Percentiles rank a stretch among this genome's conserved stretches.
Evolutionary conservation across 169 alveolate genomes (phyloP).

Genomic region (Ichthyophthirius multifiliis): DNA sequence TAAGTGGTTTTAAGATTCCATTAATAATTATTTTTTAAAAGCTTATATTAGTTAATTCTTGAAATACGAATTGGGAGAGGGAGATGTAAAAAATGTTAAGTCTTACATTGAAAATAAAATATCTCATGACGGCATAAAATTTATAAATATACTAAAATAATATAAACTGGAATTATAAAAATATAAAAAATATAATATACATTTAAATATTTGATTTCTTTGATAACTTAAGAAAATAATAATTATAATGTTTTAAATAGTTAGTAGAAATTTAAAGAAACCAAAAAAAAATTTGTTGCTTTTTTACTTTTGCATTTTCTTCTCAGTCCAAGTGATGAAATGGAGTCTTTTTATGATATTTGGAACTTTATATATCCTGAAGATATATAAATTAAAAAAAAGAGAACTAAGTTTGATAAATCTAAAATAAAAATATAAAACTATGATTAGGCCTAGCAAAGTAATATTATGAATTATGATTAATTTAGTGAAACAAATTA

Average conservation of each 20-base stretch:
- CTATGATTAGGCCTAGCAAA: too few species aligned
- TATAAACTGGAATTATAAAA: background rate
- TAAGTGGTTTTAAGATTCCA: constrained; percentile 9
- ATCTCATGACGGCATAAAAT: background rate
- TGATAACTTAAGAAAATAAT: too few species aligned
- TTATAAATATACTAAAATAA: background rate
- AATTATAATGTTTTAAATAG: too few species aligned
- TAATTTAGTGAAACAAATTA: too few species aligned
- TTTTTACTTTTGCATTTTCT: background rate
- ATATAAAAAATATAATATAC: background rate
- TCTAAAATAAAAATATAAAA: too few species aligned
- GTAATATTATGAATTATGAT: too few species aligned
- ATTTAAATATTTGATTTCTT: too few species aligned
- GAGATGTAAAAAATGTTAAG: background rate
- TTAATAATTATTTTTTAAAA: background rate
- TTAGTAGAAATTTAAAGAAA: too few species aligned
- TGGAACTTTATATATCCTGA: background rate
- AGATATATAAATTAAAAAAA: background rate
- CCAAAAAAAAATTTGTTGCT: constrained; percentile 3
- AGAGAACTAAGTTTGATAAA: background rate
- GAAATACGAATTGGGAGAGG: background rate
- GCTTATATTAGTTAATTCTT: background rate
- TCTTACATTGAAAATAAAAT: background rate
- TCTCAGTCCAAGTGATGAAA: background rate
- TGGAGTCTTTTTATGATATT: background rate